A percentile compares a stretch with the other conserved stretches of the same genome.
These are phyloP conservation scores for Termitomyces bulborhizus DNA, from an alignment of 768 basidiomycete species.

Conservation along the genomic window DNA sequence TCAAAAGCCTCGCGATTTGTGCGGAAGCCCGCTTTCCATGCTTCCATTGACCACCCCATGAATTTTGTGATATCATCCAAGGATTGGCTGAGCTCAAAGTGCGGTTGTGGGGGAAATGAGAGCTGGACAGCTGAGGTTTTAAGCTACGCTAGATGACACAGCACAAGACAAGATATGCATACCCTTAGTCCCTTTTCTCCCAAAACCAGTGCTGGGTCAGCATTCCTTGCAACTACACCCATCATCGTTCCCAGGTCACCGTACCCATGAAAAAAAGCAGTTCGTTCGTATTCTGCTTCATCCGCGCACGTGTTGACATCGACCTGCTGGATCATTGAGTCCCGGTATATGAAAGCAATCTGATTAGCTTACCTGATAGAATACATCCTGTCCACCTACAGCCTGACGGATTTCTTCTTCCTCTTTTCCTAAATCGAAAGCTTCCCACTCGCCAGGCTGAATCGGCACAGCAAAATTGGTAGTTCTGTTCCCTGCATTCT, in stretches of 20 bases:
- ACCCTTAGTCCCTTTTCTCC: conserved; percentile 55
- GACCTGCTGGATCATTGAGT: conserved; percentile 28
- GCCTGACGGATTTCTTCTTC: background rate
- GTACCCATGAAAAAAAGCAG: conserved; percentile 54
- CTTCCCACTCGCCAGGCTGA: background rate
- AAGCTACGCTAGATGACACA: background rate
- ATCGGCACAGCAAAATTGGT: background rate
- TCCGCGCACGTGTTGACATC: conserved; percentile 59
- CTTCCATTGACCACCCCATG: conserved; percentile 48
- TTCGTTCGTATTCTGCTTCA: conserved; percentile 41
- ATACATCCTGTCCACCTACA: background rate
- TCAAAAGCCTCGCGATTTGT: conserved; percentile 49
- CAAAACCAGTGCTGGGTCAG: conserved; percentile 34
- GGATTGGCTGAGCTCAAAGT: conserved; percentile 18
- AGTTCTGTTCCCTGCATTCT: background rate
- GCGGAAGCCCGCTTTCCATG: conserved; percentile 47
- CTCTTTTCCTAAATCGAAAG: background rate
- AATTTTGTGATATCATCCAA: conserved; percentile 48
- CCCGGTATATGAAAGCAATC: background rate
- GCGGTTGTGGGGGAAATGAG: background rate
- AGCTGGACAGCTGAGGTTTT: background rate
- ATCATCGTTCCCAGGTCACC: conserved; percentile 71
- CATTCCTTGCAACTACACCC: conserved; percentile 44
- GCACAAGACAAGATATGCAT: background rate
- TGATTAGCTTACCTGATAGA: background rate